Evolutionary conservation across 257 asterid genomes (phyloP).

Genomic region (Echites panduratus): DNA sequence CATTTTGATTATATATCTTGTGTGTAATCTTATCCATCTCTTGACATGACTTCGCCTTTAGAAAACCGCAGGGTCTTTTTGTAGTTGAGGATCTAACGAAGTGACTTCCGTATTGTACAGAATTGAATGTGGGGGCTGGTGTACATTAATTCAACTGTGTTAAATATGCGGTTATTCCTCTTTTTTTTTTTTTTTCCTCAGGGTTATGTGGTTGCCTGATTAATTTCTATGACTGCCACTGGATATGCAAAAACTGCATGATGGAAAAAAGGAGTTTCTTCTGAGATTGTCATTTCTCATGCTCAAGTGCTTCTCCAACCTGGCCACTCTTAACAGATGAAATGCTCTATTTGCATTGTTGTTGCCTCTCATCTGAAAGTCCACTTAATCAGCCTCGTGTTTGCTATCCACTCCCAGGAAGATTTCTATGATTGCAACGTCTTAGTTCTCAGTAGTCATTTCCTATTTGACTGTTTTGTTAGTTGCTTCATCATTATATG

Average conservation of each 20-base stretch:
- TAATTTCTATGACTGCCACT: constrained; percentile 5
- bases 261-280: constrained; percentile 1
- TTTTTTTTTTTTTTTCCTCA: not conserved
- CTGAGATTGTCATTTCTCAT: constrained; percentile 16
- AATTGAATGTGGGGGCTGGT: constrained; percentile 4
- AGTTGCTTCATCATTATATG: not conserved
- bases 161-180: not conserved
- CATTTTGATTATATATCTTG: not conserved
- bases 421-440: constrained; percentile 9
- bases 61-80: constrained; percentile 8
- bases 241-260: constrained; percentile 8
- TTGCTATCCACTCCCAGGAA: constrained; percentile 12
- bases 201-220: constrained; percentile 8
- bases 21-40: not conserved
- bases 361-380: constrained; percentile 12
- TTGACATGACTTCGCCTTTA: constrained; percentile 8
- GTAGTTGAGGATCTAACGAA: constrained; percentile 1
- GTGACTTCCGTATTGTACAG: not conserved
- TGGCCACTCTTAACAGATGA: constrained; percentile 20
- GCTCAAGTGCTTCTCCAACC: constrained; percentile 22
- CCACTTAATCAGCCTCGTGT: constrained; percentile 12
- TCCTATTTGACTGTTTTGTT: constrained; percentile 6
- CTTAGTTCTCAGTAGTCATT: constrained; percentile 3
- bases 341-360: not conserved
- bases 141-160: not conserved